Evolutionary conservation across 441 rosid species (phyloP).

Genomic region (Erodium texanum): DNA sequence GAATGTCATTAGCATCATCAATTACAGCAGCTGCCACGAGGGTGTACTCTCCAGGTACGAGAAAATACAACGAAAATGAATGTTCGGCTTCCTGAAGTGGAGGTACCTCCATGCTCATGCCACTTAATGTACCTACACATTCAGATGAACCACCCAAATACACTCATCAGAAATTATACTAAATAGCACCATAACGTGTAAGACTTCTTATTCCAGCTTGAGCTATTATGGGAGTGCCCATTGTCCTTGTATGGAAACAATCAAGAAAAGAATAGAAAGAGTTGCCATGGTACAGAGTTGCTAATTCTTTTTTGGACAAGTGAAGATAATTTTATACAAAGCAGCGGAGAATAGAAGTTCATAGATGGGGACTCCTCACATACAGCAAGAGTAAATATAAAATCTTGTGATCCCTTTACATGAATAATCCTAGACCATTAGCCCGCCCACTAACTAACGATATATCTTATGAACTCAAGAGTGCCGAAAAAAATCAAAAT

Average conservation of each 20-base stretch:
- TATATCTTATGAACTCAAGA: neutral
- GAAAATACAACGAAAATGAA: constrained; percentile 69
- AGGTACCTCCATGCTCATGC: constrained; percentile 65
- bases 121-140: constrained; percentile 23
- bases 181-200: neutral
- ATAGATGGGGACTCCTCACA: too few relatives aligned
- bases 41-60: constrained; percentile 90
- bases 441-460: neutral
- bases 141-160: neutral
- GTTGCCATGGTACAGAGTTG: neutral
- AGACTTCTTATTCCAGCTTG: neutral
- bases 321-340: too few relatives aligned
- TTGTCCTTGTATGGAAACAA: neutral
- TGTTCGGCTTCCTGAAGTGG: constrained; percentile 75
- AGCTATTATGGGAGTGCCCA: neutral
- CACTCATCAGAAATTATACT: neutral
- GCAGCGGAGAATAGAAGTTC: too few relatives aligned
- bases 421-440: neutral
- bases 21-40: constrained; percentile 82
- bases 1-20: constrained; percentile 70
- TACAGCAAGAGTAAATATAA: too few relatives aligned
- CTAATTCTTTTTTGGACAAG: too few relatives aligned
- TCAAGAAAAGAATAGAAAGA: neutral
- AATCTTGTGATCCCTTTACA: neutral
- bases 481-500: neutral